A percentile compares a stretch with the other conserved stretches of the same genome.
Conservation (phyloP, 164 flowering plant species). For the Magnolia sinica region DNA sequence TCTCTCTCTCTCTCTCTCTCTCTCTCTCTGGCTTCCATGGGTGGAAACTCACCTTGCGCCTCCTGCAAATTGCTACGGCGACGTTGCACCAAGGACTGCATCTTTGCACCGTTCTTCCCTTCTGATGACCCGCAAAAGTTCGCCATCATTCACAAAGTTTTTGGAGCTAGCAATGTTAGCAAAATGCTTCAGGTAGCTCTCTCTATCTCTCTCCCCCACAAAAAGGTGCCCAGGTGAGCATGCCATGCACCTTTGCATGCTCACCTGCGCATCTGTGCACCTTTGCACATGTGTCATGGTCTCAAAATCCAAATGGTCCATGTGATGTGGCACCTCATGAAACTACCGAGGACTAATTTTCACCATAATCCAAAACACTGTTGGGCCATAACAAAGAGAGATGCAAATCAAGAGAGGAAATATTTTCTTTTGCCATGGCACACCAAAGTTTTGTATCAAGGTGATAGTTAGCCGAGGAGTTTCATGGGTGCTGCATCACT, state of each 20-base stretch:
- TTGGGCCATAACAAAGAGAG: no score
- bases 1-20: conserved; percentile 1
- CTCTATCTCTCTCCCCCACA: conserved; percentile 11
- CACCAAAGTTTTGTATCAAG: no score
- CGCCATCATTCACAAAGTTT: conserved; percentile 83
- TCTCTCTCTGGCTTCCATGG: conserved; percentile 27
- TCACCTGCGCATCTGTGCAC: not conserved
- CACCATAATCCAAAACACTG: no score
- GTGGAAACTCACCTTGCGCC: conserved; percentile 80
- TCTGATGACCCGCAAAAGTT: conserved; percentile 82
- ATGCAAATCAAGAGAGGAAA: no score
- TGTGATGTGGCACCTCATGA: no score
- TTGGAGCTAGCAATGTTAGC: conserved; percentile 91
- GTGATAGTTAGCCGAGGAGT: no score
- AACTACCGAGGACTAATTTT: no score
- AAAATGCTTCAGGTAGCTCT: conserved; percentile 79
- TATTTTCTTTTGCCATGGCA: no score
- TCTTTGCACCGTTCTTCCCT: conserved; percentile 87
- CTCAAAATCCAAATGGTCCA: no score
- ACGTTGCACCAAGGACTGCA: conserved; percentile 85
- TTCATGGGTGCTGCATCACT: no score
- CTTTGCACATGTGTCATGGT: no score
- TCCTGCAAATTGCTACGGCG: conserved; percentile 87
- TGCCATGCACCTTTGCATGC: not conserved
- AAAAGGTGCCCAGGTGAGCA: no score